A percentile compares a stretch with the other conserved stretches of the same genome.
These are phyloP conservation scores for Sequoiadendron giganteum DNA, from an alignment of 75 land plant species.

Conservation along the genomic window DNA sequence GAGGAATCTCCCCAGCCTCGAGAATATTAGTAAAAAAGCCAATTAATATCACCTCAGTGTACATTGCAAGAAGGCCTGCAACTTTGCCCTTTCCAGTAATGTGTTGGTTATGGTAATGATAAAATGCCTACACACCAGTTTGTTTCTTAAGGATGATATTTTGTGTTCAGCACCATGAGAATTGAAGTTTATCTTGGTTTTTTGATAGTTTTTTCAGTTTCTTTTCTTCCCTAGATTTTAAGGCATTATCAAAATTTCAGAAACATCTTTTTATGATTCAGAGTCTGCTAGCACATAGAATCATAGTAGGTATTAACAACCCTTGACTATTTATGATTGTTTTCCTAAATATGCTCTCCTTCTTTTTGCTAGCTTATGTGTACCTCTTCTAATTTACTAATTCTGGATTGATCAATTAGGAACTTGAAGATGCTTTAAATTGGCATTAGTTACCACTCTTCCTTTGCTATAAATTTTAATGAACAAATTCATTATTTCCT, in stretches of 20 bases:
- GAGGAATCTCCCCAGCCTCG: neutral
- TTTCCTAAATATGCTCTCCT: neutral
- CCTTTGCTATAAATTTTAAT: neutral
- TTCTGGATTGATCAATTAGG: neutral
- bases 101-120: neutral
- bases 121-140: neutral
- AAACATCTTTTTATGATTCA: neutral
- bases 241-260: neutral
- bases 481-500: neutral
- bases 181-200: neutral
- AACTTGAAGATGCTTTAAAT: neutral
- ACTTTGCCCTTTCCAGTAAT: neutral
- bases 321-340: neutral
- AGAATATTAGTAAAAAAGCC: neutral
- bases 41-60: neutral
- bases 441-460: neutral
- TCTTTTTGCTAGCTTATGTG: neutral
- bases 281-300: neutral
- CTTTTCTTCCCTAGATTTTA: neutral
- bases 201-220: neutral
- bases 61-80: neutral
- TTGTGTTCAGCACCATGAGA: neutral
- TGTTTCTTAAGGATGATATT: neutral
- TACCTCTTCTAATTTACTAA: neutral
- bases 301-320: neutral